A percentile compares a stretch with the other conserved stretches of the same genome.
These are phyloP conservation scores for Anacardium occidentale DNA, from an alignment of 345 rosid species.

Conservation along the genomic window DNA sequence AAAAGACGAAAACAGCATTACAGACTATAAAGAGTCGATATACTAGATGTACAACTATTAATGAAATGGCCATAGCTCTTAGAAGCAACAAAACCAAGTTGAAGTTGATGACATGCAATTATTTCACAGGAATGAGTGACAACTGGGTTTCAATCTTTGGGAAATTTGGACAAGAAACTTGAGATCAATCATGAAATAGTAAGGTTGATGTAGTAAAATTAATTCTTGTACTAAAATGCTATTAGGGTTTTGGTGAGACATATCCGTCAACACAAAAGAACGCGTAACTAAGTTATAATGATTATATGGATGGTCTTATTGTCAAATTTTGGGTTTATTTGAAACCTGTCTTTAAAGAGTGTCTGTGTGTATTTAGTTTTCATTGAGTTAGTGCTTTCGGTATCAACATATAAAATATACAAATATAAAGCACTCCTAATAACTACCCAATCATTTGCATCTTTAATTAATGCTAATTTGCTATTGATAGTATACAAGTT, in stretches of 20 bases:
- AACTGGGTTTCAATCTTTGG: neutral
- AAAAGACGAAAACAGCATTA: neutral
- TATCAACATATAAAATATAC: neutral
- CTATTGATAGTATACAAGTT: neutral
- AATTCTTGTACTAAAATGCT: too few relatives aligned
- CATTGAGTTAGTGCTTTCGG: too few relatives aligned
- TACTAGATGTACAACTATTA: neutral
- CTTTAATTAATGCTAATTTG: neutral
- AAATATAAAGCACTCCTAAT: slow-evolving; percentile 40
- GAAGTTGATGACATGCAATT: neutral
- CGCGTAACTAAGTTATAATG: too few relatives aligned
- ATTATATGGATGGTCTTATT: too few relatives aligned
- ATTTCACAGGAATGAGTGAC: neutral
- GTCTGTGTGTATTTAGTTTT: too few relatives aligned
- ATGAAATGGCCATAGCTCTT: neutral
- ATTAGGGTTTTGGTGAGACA: too few relatives aligned
- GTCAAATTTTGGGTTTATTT: too few relatives aligned
- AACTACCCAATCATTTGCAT: slow-evolving; percentile 35
- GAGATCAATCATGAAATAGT: neutral
- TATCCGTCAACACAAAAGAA: too few relatives aligned
- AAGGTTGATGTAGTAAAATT: too few relatives aligned
- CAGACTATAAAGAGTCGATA: neutral
- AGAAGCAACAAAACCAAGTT: neutral
- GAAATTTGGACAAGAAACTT: neutral
- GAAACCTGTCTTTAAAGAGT: too few relatives aligned